Conservation (phyloP, 805 yeast species). For the Lipomyces anomalus region DNA sequence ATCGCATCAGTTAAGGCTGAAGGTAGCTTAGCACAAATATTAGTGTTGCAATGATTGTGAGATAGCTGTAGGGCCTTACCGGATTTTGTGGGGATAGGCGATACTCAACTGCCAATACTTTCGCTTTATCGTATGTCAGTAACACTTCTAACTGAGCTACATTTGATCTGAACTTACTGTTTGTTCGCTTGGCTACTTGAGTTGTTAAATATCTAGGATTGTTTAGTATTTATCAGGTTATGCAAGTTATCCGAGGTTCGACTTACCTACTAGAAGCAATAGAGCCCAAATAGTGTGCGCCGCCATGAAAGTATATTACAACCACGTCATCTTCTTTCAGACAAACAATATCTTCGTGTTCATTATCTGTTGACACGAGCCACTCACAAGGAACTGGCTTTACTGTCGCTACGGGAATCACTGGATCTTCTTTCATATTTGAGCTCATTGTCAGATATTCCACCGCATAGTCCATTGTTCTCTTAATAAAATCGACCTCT, state of each 20-base stretch:
- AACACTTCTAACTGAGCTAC: too few relatives aligned
- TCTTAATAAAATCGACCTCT: conserved; percentile 4
- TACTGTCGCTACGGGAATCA: conserved; percentile 12
- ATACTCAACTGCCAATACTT: conserved; percentile 16
- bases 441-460: conserved; percentile 11
- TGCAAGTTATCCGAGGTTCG: too few relatives aligned
- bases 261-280: conserved; percentile 10
- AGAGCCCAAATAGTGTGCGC: conserved; percentile 24
- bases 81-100: conserved; percentile 21
- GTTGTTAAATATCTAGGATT: conserved; percentile 9
- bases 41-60: neutral
- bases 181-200: conserved; percentile 7
- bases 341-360: conserved; percentile 1
- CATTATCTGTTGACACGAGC: conserved; percentile 11
- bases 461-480: conserved; percentile 6
- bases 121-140: too few relatives aligned
- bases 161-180: neutral
- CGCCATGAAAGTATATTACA: conserved; percentile 23
- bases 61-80: neutral
- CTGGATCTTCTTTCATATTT: conserved; percentile 5
- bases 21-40: conserved; percentile 5
- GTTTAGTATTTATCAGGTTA: too few relatives aligned
- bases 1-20: conserved; percentile 15
- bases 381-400: conserved; percentile 15
- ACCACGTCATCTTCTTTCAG: conserved; percentile 11